phyloP scores from a whole-genome alignment of 371 early-diverging fungal genomes.

The Capillidium rhysosporum region DNA sequence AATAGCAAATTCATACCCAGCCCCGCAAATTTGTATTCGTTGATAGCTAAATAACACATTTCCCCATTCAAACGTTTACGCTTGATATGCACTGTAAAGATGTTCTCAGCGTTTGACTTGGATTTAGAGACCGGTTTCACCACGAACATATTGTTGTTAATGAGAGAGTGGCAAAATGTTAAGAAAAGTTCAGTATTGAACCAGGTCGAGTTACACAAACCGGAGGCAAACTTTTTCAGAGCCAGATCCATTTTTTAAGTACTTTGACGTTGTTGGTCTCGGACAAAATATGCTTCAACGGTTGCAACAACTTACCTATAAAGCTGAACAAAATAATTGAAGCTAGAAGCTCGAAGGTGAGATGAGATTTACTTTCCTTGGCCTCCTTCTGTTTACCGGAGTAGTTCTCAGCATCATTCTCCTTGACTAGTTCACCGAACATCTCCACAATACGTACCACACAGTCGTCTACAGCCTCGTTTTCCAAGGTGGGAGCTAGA shows the following conservation, averaged over 20 bases:
- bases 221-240: conserved; percentile 47
- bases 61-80: conserved; percentile 18
- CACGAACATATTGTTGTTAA: conserved; percentile 54
- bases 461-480: conserved; percentile 64
- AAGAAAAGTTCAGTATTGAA: conserved; percentile 43
- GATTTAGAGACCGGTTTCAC: conserved; percentile 15
- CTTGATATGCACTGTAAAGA: conserved; percentile 49
- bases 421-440: conserved; percentile 73
- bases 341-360: conserved; percentile 64
- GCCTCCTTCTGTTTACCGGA: conserved; percentile 76
- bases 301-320: conserved; percentile 44
- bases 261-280: conserved; percentile 59
- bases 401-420: conserved; percentile 76
- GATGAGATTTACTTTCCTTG: conserved; percentile 54
- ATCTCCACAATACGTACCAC: conserved; percentile 66
- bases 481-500: conserved; percentile 29
- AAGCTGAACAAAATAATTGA: conserved; percentile 36
- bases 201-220: conserved; percentile 52
- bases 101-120: conserved; percentile 14
- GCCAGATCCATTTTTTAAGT: conserved; percentile 56
- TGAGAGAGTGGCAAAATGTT: conserved; percentile 58
- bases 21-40: conserved; percentile 74
- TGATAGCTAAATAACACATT: conserved; percentile 39
- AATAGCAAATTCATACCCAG: conserved; percentile 74
- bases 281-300: conserved; percentile 70